A percentile compares a stretch with the other conserved stretches of the same genome.
phyloP scores from a whole-genome alignment of 306 rosid species.

The Pueraria montana region DNA sequence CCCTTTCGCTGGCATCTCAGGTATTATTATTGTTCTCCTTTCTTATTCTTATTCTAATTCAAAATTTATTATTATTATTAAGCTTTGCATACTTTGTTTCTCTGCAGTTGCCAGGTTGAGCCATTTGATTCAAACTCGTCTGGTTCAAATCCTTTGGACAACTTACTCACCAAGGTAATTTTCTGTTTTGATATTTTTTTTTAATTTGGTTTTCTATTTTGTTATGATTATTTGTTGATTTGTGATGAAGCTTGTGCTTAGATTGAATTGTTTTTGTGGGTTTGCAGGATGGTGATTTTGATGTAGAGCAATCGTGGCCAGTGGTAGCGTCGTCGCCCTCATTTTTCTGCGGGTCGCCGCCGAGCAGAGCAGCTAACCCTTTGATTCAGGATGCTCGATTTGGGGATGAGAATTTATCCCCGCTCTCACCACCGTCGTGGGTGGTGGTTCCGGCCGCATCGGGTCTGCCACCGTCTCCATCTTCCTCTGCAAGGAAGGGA shows the following conservation, averaged over 20 bases:
- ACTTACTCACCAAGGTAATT: slow-evolving; percentile 76
- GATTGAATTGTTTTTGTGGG: slow-evolving; percentile 6
- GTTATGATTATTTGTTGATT: background rate
- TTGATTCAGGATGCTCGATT: slow-evolving; percentile 91
- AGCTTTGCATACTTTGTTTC: background rate
- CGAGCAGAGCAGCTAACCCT: slow-evolving; percentile 97
- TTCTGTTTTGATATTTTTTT: background rate
- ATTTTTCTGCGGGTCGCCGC: slow-evolving; percentile 95
- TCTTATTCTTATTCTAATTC: background rate
- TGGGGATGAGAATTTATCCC: slow-evolving; percentile 73
- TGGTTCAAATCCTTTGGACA: slow-evolving; percentile 71
- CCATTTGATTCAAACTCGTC: slow-evolving; percentile 66
- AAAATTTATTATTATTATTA: background rate
- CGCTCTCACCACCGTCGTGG: slow-evolving; percentile 56
- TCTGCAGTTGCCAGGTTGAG: slow-evolving; percentile 78
- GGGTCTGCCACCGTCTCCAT: slow-evolving; percentile 62
- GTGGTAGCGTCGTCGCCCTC: slow-evolving; percentile 85
- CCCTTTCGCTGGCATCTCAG: slow-evolving; percentile 74
- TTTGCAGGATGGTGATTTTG: slow-evolving; percentile 78
- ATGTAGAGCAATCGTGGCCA: slow-evolving; percentile 64
- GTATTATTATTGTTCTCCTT: slow-evolving; percentile 46
- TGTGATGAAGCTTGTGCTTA: background rate
- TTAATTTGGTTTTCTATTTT: background rate
- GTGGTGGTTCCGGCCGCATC: slow-evolving; percentile 48
- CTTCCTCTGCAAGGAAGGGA: slow-evolving; percentile 74